Conservation (phyloP, 176 grass and related monocot genomes). For the Themeda triandra region DNA sequence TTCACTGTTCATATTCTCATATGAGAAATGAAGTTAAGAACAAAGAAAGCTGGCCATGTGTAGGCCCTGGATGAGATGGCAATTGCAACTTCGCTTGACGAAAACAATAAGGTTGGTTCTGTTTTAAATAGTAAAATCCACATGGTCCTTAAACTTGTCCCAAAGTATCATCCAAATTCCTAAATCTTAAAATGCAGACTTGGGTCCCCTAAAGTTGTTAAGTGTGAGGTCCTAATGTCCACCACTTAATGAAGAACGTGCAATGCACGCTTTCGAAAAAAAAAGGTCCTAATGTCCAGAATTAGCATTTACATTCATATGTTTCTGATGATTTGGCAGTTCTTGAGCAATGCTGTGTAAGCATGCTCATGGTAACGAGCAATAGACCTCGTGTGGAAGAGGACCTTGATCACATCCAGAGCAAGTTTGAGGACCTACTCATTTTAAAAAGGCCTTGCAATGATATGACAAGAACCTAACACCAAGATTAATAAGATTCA, state of each 20-base stretch:
- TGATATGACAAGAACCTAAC: neutral
- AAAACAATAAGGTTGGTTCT: neutral
- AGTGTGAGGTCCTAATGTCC: neutral
- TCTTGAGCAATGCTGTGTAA: neutral
- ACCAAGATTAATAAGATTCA: slow-evolving; percentile 3
- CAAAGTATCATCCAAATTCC: neutral
- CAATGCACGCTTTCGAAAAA: too few relatives aligned
- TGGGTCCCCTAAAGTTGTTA: neutral
- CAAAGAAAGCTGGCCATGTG: neutral
- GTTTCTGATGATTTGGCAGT: neutral
- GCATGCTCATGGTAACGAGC: neutral
- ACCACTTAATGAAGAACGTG: too few relatives aligned
- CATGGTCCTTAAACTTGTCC: neutral
- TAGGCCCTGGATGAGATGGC: neutral
- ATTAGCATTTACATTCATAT: neutral
- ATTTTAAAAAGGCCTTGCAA: neutral
- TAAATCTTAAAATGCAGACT: neutral
- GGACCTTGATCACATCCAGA: neutral
- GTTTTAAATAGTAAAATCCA: neutral
- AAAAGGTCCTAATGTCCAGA: too few relatives aligned
- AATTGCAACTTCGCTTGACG: neutral
- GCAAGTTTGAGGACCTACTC: too few relatives aligned
- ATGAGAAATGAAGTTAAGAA: neutral
- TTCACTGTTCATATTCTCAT: neutral
- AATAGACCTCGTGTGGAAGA: neutral